phyloP scores from a whole-genome alignment of 352 stramenopile genomes.

The Pythium grandisporangium region DNA sequence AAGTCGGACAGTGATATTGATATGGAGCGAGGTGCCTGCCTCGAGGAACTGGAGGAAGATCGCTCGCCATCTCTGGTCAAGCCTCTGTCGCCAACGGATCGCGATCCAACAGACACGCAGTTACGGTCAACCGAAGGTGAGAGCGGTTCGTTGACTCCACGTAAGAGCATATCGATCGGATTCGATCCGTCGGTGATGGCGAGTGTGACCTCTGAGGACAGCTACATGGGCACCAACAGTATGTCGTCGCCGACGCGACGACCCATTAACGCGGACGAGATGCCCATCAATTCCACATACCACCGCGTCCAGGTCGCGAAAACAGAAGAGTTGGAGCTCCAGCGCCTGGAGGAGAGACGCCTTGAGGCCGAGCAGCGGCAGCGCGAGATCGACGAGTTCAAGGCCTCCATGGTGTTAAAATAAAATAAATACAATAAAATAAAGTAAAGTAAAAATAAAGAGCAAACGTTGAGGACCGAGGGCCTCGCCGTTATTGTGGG shows the following conservation, averaged over 20 bases:
- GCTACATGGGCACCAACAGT: too few relatives aligned
- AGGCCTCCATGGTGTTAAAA: slow-evolving; percentile 26
- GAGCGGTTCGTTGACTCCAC: too few relatives aligned
- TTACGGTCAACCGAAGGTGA: too few relatives aligned
- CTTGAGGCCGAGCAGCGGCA: slow-evolving; percentile 36
- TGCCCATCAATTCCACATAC: slow-evolving; percentile 71
- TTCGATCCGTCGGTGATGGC: too few relatives aligned
- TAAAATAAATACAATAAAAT: background rate
- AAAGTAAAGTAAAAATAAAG: background rate
- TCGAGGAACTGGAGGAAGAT: too few relatives aligned
- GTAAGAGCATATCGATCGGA: too few relatives aligned
- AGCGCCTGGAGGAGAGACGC: slow-evolving; percentile 29
- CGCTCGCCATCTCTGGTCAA: too few relatives aligned
- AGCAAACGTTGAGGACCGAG: background rate
- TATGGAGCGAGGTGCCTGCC: background rate
- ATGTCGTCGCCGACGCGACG: slow-evolving; percentile 8
- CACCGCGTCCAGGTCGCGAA: slow-evolving; percentile 55
- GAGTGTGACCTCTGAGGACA: too few relatives aligned
- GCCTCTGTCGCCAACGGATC: too few relatives aligned
- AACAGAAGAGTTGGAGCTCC: slow-evolving; percentile 32
- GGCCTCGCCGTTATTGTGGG: background rate
- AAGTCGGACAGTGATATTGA: slow-evolving; percentile 21
- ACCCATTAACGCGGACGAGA: slow-evolving; percentile 29
- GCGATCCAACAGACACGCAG: too few relatives aligned
- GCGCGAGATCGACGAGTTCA: slow-evolving; percentile 56